Conservation (phyloP, 1,139 yeast species). For the Pichia sp. region DNA sequence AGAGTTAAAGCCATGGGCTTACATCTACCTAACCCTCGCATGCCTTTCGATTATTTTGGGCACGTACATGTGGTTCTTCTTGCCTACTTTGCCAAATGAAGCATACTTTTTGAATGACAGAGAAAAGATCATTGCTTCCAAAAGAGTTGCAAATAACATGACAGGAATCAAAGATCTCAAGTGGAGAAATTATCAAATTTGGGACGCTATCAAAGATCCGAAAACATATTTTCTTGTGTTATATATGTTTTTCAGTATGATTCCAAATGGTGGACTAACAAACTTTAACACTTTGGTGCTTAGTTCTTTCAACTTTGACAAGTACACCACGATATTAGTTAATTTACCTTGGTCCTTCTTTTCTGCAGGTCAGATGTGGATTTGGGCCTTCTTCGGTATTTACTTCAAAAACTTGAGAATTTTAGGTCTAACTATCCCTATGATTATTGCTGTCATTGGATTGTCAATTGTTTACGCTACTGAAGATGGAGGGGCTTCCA, state of each 20-base stretch:
- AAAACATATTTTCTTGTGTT: constrained; percentile 16
- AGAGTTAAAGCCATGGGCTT: constrained; percentile 40
- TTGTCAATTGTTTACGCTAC: constrained; percentile 24
- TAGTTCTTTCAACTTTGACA: constrained; percentile 15
- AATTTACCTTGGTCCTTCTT: constrained; percentile 20
- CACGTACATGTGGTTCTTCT: constrained; percentile 34
- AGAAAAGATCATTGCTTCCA: constrained; percentile 37
- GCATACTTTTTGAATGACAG: constrained; percentile 35
- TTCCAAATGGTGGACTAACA: constrained; percentile 24
- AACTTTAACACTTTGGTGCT: constrained; percentile 17
- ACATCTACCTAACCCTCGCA: constrained; percentile 46
- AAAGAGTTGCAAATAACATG: constrained; percentile 25
- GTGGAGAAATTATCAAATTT: constrained; percentile 16
- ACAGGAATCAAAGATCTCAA: constrained; percentile 26
- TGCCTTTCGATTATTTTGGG: constrained; percentile 47
- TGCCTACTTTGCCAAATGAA: constrained; percentile 34
- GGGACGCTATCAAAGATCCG: constrained; percentile 20
- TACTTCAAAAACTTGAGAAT: constrained; percentile 21
- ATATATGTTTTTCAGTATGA: constrained; percentile 17
- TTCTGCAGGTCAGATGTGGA: constrained; percentile 23
- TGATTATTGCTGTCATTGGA: constrained; percentile 24
- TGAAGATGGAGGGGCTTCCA: constrained; percentile 19
- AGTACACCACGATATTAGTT: constrained; percentile 15
- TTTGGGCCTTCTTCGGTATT: constrained; percentile 20
- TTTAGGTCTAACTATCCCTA: constrained; percentile 22